A percentile compares a stretch with the other conserved stretches of the same genome.
Conservation (phyloP, 306 rosid genomes). For the Cyamopsis tetragonoloba region DNA sequence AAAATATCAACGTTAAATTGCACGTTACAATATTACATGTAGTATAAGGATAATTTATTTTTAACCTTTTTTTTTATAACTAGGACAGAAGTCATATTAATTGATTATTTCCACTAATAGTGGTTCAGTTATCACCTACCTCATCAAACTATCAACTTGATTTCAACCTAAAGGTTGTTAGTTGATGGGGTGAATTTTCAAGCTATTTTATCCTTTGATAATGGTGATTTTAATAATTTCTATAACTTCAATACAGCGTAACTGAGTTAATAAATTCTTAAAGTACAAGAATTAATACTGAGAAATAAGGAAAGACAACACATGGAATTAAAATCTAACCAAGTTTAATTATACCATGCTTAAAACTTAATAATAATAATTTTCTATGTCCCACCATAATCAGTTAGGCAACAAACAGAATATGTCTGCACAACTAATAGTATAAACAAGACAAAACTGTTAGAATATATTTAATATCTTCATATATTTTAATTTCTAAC, state of each 20-base stretch:
- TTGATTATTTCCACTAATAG: neutral
- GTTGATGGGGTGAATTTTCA: neutral
- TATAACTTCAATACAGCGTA: neutral
- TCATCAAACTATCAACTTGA: neutral
- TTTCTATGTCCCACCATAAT: slow-evolving; percentile 17
- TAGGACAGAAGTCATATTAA: neutral
- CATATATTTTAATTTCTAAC: too few relatives aligned
- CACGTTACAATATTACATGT: too few relatives aligned
- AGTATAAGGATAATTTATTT: too few relatives aligned
- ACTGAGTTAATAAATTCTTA: neutral
- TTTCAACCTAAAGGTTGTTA: neutral
- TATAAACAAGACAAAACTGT: slow-evolving; percentile 9
- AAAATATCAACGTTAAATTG: too few relatives aligned
- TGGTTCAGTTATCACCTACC: neutral
- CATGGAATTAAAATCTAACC: neutral
- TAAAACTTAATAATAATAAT: slow-evolving; percentile 2
- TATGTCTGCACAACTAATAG: neutral
- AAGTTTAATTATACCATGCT: neutral
- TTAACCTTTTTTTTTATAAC: neutral
- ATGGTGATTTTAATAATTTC: neutral
- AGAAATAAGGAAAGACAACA: neutral
- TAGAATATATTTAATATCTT: too few relatives aligned
- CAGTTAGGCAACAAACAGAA: slow-evolving; percentile 24
- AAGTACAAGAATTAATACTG: neutral
- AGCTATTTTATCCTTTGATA: neutral